Evolutionary conservation across 1,284 basidiomycete species (phyloP).

Genomic region (Rhizopogon parksii): DNA sequence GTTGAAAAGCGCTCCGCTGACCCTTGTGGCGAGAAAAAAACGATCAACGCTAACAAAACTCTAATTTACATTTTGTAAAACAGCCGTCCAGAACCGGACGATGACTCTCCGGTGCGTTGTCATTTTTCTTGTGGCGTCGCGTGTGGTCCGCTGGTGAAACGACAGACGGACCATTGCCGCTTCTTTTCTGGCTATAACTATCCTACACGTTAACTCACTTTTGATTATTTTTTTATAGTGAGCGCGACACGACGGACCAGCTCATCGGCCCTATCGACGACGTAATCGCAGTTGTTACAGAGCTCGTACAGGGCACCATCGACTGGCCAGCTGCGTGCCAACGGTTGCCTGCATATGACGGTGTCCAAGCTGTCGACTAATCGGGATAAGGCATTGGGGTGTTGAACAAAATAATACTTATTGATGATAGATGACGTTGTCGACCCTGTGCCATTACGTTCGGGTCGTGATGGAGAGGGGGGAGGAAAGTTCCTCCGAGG

Average conservation of each 20-base stretch:
- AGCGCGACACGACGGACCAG: constrained; percentile 93
- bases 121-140: not conserved
- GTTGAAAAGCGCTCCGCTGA: constrained; percentile 1
- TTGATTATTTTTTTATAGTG: constrained; percentile 42
- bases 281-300: constrained; percentile 76
- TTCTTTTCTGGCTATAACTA: not conserved
- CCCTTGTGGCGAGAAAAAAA: not conserved
- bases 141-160: not conserved
- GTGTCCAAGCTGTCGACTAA: constrained; percentile 77
- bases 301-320: constrained; percentile 67
- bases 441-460: constrained; percentile 1
- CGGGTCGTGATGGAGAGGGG: not conserved
- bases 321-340: constrained; percentile 77
- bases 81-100: constrained; percentile 80
- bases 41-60: not conserved
- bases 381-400: not conserved
- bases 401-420: too few relatives aligned
- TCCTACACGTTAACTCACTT: not conserved
- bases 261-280: constrained; percentile 90
- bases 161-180: not conserved
- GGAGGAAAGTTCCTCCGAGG: constrained; percentile 6
- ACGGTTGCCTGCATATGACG: constrained; percentile 77
- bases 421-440: too few relatives aligned
- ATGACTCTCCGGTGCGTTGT: constrained; percentile 76
- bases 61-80: not conserved